Conservation (phyloP, 176 grass and related monocot species). For the Hyparrhenia diplandra region DNA sequence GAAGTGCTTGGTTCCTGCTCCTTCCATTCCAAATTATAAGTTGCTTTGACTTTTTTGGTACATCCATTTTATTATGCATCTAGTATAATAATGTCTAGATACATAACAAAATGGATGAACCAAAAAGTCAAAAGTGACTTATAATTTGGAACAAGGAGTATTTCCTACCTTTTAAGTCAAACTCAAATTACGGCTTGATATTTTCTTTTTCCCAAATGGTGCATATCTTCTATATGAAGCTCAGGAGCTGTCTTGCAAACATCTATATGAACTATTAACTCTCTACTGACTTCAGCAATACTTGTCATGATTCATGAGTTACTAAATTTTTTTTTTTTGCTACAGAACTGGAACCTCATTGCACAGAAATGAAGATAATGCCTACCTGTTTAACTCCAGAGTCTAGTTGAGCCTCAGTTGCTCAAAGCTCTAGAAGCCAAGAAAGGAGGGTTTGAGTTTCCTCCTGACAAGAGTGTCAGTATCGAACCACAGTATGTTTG, state of each 20-base stretch:
- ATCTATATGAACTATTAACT: slow-evolving; percentile 7
- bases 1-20: slow-evolving; percentile 24
- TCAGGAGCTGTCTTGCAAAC: slow-evolving; percentile 1
- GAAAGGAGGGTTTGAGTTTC: slow-evolving; percentile 11
- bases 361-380: slow-evolving; percentile 17
- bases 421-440: slow-evolving; percentile 16
- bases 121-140: too few relatives aligned
- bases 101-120: too few relatives aligned
- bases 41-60: too few relatives aligned
- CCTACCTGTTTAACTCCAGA: slow-evolving; percentile 9
- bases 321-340: slow-evolving; percentile 22
- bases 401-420: slow-evolving; percentile 11
- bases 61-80: too few relatives aligned
- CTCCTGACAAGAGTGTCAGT: slow-evolving; percentile 1
- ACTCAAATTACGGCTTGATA: background rate
- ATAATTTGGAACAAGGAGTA: too few relatives aligned
- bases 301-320: slow-evolving; percentile 5
- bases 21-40: too few relatives aligned
- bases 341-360: slow-evolving; percentile 20
- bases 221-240: slow-evolving; percentile 1
- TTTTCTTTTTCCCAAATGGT: slow-evolving; percentile 4
- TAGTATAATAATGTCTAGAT: too few relatives aligned
- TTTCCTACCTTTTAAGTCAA: slow-evolving; percentile 19
- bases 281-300: background rate
- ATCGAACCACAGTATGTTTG: slow-evolving; percentile 25